Percentiles rank a stretch among this genome's conserved stretches.
Conservation (phyloP, 352 stramenopile genomes). For the Globisporangium spiculum region DNA sequence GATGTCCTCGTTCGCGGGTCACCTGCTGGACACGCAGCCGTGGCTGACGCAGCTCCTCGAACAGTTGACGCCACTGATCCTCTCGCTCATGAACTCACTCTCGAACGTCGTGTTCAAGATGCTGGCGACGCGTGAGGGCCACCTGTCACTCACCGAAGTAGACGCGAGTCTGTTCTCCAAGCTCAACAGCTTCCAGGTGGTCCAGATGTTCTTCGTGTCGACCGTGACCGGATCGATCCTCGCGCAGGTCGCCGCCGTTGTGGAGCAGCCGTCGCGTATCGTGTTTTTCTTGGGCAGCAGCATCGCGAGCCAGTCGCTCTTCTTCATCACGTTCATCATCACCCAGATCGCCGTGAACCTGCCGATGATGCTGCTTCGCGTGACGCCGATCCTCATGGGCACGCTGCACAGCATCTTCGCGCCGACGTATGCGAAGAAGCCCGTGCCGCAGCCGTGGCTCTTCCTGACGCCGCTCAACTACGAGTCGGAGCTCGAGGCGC, state of each 20-base stretch:
- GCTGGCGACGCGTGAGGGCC: conserved; percentile 57
- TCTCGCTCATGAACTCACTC: conserved; percentile 69
- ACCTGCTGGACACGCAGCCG: conserved; percentile 40
- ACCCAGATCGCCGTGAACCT: conserved; percentile 66
- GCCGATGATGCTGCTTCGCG: conserved; percentile 56
- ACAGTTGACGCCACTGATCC: conserved; percentile 59
- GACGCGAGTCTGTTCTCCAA: conserved; percentile 73
- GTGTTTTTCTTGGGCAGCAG: conserved; percentile 71
- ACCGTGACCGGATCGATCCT: conserved; percentile 65
- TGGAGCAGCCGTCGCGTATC: conserved; percentile 56
- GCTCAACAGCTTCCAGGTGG: conserved; percentile 72
- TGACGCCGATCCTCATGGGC: conserved; percentile 44
- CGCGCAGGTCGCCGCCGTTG: conserved; percentile 48
- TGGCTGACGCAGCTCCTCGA: conserved; percentile 55
- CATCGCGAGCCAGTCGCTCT: conserved; percentile 74
- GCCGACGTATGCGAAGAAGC: conserved; percentile 48
- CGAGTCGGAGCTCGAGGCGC: conserved; percentile 48
- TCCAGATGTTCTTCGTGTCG: conserved; percentile 84
- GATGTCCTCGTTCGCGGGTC: conserved; percentile 43
- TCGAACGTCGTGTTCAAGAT: conserved; percentile 67
- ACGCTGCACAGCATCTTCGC: conserved; percentile 44
- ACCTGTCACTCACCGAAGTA: conserved; percentile 65
- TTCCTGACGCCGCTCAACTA: conserved; percentile 53
- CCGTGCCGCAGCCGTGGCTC: conserved; percentile 48
- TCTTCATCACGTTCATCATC: conserved; percentile 81